Evolutionary conservation across 345 rosid genomes (phyloP).

Genomic region (Ceriops zippeliana): DNA sequence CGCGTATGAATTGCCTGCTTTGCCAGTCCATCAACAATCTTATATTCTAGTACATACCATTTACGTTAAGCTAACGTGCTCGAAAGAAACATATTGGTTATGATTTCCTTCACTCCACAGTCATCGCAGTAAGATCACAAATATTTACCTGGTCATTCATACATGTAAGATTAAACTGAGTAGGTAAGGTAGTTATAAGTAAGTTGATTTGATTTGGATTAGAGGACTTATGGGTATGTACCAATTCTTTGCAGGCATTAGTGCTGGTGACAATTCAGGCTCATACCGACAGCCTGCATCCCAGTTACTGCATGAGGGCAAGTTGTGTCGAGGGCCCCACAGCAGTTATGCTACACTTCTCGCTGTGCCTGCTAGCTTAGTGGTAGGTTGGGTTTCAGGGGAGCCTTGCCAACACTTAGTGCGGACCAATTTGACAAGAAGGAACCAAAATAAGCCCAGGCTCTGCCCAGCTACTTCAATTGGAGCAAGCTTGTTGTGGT

Average conservation of each 20-base stretch:
- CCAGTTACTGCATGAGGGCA: slow-evolving; percentile 26
- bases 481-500: slow-evolving; percentile 28
- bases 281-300: slow-evolving; percentile 33
- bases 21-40: too few species aligned
- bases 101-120: too few species aligned
- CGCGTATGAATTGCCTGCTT: too few species aligned
- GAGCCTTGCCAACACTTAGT: slow-evolving; percentile 46
- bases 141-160: too few species aligned
- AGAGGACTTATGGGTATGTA: neutral
- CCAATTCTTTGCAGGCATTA: slow-evolving; percentile 29
- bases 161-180: too few species aligned
- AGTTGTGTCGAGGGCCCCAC: slow-evolving; percentile 37
- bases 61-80: too few species aligned
- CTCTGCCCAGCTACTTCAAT: slow-evolving; percentile 47
- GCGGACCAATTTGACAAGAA: slow-evolving; percentile 52
- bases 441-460: slow-evolving; percentile 38
- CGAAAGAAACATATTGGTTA: too few species aligned
- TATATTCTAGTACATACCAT: too few species aligned
- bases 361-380: slow-evolving; percentile 37
- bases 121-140: too few species aligned
- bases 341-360: slow-evolving; percentile 34
- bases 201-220: neutral
- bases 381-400: slow-evolving; percentile 45
- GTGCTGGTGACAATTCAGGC: slow-evolving; percentile 55
- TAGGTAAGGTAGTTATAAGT: too few species aligned